Evolutionary conservation across 495 filamentous ascomycete genomes (phyloP), one percentile per base, ranked within the genome.

Genomic region (Oidiodendron maius): DNA sequence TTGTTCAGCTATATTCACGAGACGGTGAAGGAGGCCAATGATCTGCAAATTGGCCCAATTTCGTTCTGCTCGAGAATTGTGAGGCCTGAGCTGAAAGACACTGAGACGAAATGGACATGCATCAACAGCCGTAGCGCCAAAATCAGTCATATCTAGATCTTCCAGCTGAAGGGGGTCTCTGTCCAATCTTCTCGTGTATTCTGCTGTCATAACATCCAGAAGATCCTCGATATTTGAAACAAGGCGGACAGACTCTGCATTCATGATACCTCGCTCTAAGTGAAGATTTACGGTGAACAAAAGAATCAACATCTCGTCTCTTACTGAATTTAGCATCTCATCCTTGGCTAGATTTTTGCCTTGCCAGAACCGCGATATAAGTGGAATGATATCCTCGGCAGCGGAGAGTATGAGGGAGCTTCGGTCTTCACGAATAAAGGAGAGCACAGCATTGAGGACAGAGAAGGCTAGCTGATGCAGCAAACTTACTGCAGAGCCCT

Each of bases 141-240:
- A 55, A 51, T 66, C 59, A 55, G 64, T 49, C 62, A 89, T 86
- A 11, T 75, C 64, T 16, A 87, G 58, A 50, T 95, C 88, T 52
- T 89, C 87, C 16, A 87, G 66, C 50, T 90, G 84, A 13, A 94
- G 64, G n/a, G 82, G 72, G 20, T 86, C 80, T 44, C 81, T 82
- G 39, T 85, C 83, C 21, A 80, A 66, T 52, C 89, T 77, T 49
- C 65, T 78, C 22, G 75, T 73, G 64, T 94, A 94, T 51, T 95
- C 90, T 5, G 69, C 72, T 61, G 80, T 79, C 20, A 96, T 57
- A 16, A 74, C 70, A 39, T 84, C 77, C 35, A 75, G 49, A 17
- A 93, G 64, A 10, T 72, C 74, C 54, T 83, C 71, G 10, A 82
- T 51, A 5, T 50, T 58, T 26, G 44, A 22, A 35, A 44, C 37